Conservation (phyloP, 2,329 filamentous ascomycete genomes). For the Parafenestella ontariensis region DNA sequence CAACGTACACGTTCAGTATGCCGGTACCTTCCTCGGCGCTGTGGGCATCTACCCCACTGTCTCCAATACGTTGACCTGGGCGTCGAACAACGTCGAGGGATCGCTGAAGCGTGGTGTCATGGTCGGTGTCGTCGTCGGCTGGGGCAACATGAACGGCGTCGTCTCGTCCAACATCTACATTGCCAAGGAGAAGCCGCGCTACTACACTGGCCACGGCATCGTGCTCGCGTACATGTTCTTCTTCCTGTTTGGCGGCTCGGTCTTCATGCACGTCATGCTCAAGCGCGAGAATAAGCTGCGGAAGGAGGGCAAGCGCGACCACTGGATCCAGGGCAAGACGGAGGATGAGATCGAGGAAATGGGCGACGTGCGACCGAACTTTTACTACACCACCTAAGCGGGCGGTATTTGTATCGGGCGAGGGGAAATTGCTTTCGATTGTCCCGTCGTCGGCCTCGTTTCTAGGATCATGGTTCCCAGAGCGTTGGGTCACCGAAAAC, state of each 20-base stretch:
- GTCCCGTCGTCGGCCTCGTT: not conserved
- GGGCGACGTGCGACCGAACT: constrained; percentile 74
- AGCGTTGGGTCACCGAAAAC: not conserved
- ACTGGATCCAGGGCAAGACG: constrained; percentile 70
- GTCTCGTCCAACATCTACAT: constrained; percentile 83
- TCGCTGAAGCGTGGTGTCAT: constrained; percentile 92
- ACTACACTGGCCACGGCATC: constrained; percentile 74
- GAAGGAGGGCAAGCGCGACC: constrained; percentile 68
- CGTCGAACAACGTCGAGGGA: constrained; percentile 89
- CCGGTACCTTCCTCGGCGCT: constrained; percentile 82
- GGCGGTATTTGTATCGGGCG: not conserved
- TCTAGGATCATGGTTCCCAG: not conserved
- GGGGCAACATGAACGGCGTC: constrained; percentile 91
- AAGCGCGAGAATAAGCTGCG: constrained; percentile 73
- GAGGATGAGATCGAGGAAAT: constrained; percentile 68
- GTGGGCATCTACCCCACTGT: constrained; percentile 89
- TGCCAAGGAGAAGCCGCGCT: constrained; percentile 66
- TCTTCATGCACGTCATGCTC: constrained; percentile 70
- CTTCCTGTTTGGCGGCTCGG: constrained; percentile 74
- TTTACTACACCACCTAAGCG: constrained; percentile 69
- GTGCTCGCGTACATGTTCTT: constrained; percentile 76
- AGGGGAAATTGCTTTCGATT: not conserved
- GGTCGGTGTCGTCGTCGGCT: constrained; percentile 84
- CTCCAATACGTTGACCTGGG: constrained; percentile 86
- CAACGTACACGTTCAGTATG: constrained; percentile 75